phyloP scores from a whole-genome alignment of 805 yeast genomes.

The Candida insectorum region DNA sequence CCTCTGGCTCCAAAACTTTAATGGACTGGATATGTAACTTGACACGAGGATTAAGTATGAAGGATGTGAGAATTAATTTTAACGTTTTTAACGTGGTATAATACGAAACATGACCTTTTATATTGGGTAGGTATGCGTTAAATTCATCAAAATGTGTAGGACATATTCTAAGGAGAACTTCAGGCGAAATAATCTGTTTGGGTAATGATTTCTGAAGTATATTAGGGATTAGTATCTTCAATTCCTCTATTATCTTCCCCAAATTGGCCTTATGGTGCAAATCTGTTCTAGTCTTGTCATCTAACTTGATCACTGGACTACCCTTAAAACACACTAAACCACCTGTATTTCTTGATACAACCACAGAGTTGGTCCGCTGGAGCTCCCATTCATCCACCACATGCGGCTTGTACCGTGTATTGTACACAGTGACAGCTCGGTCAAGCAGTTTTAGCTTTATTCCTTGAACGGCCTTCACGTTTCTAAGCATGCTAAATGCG shows the following conservation, averaged over 20 bases:
- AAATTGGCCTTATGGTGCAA: slow-evolving; percentile 43
- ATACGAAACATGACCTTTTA: slow-evolving; percentile 56
- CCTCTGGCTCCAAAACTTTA: slow-evolving; percentile 15
- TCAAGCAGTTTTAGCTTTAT: no score
- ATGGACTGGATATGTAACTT: slow-evolving; percentile 51
- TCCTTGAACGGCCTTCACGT: no score
- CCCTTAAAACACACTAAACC: neutral
- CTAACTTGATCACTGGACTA: neutral
- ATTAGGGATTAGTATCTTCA: slow-evolving; percentile 48
- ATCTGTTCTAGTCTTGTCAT: neutral
- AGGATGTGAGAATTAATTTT: slow-evolving; percentile 50
- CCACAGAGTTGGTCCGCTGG: no score
- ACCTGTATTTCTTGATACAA: no score
- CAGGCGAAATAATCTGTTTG: slow-evolving; percentile 38
- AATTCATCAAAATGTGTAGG: slow-evolving; percentile 47
- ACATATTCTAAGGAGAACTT: slow-evolving; percentile 51
- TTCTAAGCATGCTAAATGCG: no score
- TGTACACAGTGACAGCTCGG: no score
- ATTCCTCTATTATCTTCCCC: slow-evolving; percentile 49
- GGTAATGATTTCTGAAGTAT: slow-evolving; percentile 47
- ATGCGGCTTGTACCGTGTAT: no score
- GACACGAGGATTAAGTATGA: slow-evolving; percentile 51
- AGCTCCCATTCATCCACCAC: no score
- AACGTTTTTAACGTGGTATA: slow-evolving; percentile 55
- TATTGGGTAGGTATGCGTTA: slow-evolving; percentile 50